Evolutionary conservation across 2,329 filamentous ascomycete genomes (phyloP).

Genomic region (Arthrobotrys iridis): DNA sequence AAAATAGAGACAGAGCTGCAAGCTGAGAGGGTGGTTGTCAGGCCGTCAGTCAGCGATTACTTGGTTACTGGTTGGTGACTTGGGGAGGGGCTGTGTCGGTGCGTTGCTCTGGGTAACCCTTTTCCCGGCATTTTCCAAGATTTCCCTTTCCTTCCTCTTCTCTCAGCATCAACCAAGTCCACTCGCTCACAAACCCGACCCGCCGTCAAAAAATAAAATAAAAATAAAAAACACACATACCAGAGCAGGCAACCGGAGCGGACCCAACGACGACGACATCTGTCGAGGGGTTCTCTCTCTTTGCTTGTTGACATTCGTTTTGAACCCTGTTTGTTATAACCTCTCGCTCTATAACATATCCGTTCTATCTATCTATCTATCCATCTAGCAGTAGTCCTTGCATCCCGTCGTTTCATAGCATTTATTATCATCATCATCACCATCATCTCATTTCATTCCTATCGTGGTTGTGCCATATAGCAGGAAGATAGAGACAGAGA

Average conservation of each 20-base stretch:
- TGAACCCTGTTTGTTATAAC: too few relatives aligned
- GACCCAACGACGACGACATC: neutral
- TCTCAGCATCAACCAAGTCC: conserved; percentile 23
- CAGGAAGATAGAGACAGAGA: too few relatives aligned
- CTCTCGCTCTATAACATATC: too few relatives aligned
- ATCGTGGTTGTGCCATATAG: too few relatives aligned
- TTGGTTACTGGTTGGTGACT: neutral
- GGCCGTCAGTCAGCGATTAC: neutral
- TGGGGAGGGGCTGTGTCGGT: neutral
- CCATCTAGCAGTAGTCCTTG: too few relatives aligned
- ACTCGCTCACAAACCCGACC: conserved; percentile 20
- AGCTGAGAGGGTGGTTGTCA: neutral
- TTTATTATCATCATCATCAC: too few relatives aligned
- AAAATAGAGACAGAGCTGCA: too few relatives aligned
- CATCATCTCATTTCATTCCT: too few relatives aligned
- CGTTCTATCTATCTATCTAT: too few relatives aligned
- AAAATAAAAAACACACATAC: neutral
- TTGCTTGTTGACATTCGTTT: conserved; percentile 52
- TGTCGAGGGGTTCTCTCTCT: too few relatives aligned
- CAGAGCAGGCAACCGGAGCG: neutral
- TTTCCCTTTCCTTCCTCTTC: neutral
- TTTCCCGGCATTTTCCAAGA: neutral
- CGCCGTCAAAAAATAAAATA: too few relatives aligned
- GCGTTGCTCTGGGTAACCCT: conserved; percentile 51
- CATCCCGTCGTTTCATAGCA: too few relatives aligned